Evolutionary conservation across 2,329 filamentous ascomycete species (phyloP), one percentile per base, ranked within the genome.

Genomic region (Phaeosphaeria sp.): DNA sequence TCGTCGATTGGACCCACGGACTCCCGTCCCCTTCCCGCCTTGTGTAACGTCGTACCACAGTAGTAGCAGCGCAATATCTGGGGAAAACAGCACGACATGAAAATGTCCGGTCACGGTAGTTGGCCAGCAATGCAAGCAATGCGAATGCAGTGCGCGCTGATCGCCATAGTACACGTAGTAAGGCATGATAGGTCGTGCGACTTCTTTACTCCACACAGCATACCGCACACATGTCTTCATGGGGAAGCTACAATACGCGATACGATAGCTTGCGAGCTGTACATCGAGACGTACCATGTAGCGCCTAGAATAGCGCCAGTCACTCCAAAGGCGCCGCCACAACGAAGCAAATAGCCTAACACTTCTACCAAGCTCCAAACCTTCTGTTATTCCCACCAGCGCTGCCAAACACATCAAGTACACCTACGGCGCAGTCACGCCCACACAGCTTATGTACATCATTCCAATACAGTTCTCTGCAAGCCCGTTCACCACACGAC

Each of bases 31-130:
- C 13, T 8, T 53, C 48, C 63, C 57, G 59, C 45, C 18, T 27
- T 48, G 46, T 51, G 42, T 21, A 22, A 50, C 53, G 50, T 58
- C 53, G 53, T 61, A 57, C 61, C 17, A 45, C 53, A 40, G 25
- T 40, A 42, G 55, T 53, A 25, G 42, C n/a, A 49, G 30, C 7
- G 30, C 30, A 36, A 7, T 36, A 36, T 36, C 30, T 36, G 30
- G 30, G 30, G 30, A n/a, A 43, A 22, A 44, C 42, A 20, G 46
- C 40, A 50, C 30, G 46, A 42, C 13, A 52, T 25, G 27, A 51
- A 48, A 53, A 30, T 30, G n/a, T 27, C 55, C 25, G 44, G 21
- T 49, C n/a, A n/a, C 45, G 54, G 44, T 49, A 36, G 25, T 21
- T 46, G 40, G 42, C 49, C n/a, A n/a, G 7, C 13, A 3, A 39